phyloP scores from a whole-genome alignment of 2,329 filamentous ascomycete genomes.

The Paramyrothecium roridum region DNA sequence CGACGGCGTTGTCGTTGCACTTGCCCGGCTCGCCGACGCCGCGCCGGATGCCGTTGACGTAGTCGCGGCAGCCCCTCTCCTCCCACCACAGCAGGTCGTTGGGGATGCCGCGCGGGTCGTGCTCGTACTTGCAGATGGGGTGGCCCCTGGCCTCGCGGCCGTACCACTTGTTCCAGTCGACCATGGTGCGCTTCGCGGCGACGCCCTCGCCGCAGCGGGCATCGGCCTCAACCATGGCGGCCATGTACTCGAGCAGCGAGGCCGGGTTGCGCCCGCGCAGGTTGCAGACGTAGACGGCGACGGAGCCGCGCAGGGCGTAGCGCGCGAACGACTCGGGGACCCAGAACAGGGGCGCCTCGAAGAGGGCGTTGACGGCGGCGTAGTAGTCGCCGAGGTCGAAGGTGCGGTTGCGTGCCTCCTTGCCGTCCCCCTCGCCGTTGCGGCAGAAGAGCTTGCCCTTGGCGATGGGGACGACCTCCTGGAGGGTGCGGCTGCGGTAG shows the following conservation, averaged over 20 bases:
- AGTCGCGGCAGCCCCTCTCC: background rate
- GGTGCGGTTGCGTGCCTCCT: no score
- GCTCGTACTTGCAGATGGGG: constrained; percentile 7
- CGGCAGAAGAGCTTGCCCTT: no score
- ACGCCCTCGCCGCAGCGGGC: background rate
- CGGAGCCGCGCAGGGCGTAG: constrained; percentile 5
- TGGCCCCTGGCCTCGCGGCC: constrained; percentile 6
- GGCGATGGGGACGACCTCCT: no score
- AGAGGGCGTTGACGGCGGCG: constrained; percentile 6
- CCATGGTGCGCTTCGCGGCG: background rate
- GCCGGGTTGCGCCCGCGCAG: constrained; percentile 3
- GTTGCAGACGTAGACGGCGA: constrained; percentile 7
- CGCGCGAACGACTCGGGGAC: constrained; percentile 3
- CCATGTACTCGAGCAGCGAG: constrained; percentile 9
- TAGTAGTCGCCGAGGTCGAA: background rate
- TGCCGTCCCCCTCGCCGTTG: no score
- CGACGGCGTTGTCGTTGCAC: constrained; percentile 1
- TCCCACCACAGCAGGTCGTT: constrained; percentile 1
- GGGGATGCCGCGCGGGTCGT: constrained; percentile 3
- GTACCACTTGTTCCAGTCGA: constrained; percentile 2
- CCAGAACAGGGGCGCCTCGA: constrained; percentile 8
- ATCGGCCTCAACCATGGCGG: constrained; percentile 5
- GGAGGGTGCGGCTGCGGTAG: no score
- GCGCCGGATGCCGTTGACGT: background rate
- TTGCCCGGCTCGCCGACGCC: background rate